A percentile compares a stretch with the other conserved stretches of the same genome.
phyloP scores from a whole-genome alignment of 306 rosid genomes.

The Begonia fuchsioides region DNA sequence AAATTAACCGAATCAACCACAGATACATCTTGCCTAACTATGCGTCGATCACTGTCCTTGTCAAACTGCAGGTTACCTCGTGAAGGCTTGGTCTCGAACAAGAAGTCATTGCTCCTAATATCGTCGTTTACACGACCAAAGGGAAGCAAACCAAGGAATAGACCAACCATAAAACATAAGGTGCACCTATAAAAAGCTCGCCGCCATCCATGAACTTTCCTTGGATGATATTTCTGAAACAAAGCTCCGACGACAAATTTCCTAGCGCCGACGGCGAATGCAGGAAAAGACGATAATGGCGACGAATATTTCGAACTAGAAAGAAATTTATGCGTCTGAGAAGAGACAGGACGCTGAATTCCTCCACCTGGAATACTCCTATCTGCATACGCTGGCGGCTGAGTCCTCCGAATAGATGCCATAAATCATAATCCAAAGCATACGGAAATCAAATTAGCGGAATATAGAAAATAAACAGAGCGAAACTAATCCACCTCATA shows the following conservation, averaged over 20 bases:
- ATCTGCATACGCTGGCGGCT: constrained; percentile 68
- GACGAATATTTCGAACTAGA: constrained; percentile 36
- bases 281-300: constrained; percentile 20
- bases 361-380: constrained; percentile 44
- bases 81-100: constrained; percentile 50
- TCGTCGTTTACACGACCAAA: constrained; percentile 45
- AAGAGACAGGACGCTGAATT: constrained; percentile 26
- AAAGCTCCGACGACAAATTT: constrained; percentile 24
- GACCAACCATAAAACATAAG: constrained; percentile 63
- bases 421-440: constrained; percentile 10
- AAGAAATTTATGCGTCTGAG: constrained; percentile 50
- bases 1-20: constrained; percentile 20
- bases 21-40: constrained; percentile 8
- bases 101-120: constrained; percentile 25
- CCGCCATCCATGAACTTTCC: constrained; percentile 47
- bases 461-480: constrained; percentile 7
- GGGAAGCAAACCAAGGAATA: constrained; percentile 60
- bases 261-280: constrained; percentile 20
- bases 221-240: constrained; percentile 22
- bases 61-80: constrained; percentile 23
- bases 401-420: constrained; percentile 87
- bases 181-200: constrained; percentile 31
- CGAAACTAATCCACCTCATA: constrained; percentile 3
- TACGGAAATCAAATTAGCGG: background rate
- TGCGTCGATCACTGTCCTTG: constrained; percentile 4